Percentiles rank a stretch among this genome's conserved stretches.
These are phyloP conservation scores for Trapa bicornis DNA, from an alignment of 345 rosid genomes.

Conservation along the genomic window DNA sequence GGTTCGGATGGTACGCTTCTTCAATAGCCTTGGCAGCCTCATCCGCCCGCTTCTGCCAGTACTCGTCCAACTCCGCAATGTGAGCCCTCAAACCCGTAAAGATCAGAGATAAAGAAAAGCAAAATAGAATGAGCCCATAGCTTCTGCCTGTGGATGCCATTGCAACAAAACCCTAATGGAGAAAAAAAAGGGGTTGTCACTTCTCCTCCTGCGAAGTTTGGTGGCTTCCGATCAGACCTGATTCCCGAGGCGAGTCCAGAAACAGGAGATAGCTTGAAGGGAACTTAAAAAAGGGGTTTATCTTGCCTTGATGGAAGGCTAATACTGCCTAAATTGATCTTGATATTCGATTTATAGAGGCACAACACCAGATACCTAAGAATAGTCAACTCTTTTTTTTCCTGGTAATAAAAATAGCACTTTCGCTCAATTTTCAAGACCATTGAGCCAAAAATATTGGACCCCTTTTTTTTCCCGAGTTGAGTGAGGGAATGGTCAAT, in stretches of 20 bases:
- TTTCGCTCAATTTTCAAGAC: background rate
- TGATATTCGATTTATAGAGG: background rate
- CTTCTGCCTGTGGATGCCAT: background rate
- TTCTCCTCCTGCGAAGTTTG: background rate
- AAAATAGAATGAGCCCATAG: constrained; percentile 6
- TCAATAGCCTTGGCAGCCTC: constrained; percentile 21
- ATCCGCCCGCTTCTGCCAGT: constrained; percentile 37
- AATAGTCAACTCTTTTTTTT: background rate
- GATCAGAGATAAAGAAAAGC: constrained; percentile 16
- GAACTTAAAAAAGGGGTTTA: background rate
- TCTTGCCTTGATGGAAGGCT: background rate
- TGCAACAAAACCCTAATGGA: background rate
- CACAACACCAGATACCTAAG: background rate
- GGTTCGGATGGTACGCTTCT: constrained; percentile 38
- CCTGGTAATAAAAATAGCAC: background rate
- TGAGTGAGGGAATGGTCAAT: background rate
- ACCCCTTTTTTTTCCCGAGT: background rate
- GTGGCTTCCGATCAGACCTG: background rate
- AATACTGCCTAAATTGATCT: background rate
- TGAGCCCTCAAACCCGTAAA: constrained; percentile 20
- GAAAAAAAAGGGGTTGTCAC: background rate
- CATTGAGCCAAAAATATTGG: background rate
- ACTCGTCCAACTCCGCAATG: constrained; percentile 33
- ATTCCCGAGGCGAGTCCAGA: background rate
- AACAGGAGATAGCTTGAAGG: background rate